Evolutionary conservation across 768 basidiomycete genomes (phyloP), one percentile per base, ranked within the genome.

Genomic region (Brasilioporus rufonigricans): DNA sequence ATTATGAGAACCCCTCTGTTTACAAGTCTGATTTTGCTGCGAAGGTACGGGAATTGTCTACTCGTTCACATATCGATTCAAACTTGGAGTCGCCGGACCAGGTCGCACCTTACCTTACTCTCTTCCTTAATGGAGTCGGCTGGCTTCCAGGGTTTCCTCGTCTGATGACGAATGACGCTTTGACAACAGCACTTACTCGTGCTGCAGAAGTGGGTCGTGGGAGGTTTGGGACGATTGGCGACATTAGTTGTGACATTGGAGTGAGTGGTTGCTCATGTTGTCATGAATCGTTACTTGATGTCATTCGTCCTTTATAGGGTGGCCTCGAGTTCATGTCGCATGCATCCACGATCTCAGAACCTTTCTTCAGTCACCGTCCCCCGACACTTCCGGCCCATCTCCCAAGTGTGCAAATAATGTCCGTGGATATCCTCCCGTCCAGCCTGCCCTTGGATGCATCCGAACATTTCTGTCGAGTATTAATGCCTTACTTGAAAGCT

Each of bases 391-490:
- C 78, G 0, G 60, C 69, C 3, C 66, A 80, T 50, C 75, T 84
- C 13, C 83, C 83, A 0, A 72, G 75, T n/a, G 79, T 83, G 36
- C 84, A 88, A 51, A 84, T 96, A 61, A 93, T 94, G 83, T 82
- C 90, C 0, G 88, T 95, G 48, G 94, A 98, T 65, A 97, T 96
- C 61, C 80, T 97, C 5, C 94, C 94, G 0, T 81, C 94, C 0
- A 82, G 88, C 52, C 77, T 98, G 24, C 90, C 93, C 1, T 73
- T 83, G 52, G 93, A 96, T 58, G 87, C 93, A 8, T 91, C 90
- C 2, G 63, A 76, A 23, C 84, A 89, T 55, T 97, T 97, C 70
- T 89, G 87, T 10, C 64, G 70, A 2, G 80, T 75, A 10, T 73
- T 95, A 18, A 52, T 79, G 53, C 87, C 87, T 3, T 94, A 94